Base-by-base conservation (phyloP, 495 filamentous ascomycete species). In the Penicillium cosmopolitanum region DNA sequence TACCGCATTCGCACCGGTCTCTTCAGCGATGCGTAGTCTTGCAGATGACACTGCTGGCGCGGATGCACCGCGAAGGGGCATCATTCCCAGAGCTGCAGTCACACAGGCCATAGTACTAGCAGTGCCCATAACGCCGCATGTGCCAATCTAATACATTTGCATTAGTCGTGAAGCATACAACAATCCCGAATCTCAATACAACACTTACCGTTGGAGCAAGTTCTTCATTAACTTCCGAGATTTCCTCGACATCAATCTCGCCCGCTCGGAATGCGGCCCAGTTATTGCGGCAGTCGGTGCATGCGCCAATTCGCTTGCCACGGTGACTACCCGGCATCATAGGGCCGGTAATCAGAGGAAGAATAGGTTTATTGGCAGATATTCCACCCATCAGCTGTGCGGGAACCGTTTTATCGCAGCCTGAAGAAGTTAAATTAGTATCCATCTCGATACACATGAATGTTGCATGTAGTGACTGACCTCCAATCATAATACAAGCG, bases 61-160 rank as follows among this genome's bases (percentile, higher is more conserved):
- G 15, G 86, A 79, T 23, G 87, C 87, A 11, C 82, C 78, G 53
- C 77, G 72, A 6, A 88, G 75, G 8, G 85, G 85, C 79, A 89
- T 88, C 66, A 89, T 74, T 19, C 87, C 87, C 2, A 89, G 75
- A 0, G 78, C 87, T 16, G 80, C 85, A 19, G 83, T 80, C 9
- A 89, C 69, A 56, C 87, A 89, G 3, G 86, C 85, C 85, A 89
- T 89, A 21, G 87, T 89, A 47, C 81, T 85, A 7, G 87, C 87
- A 10, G 87, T 89, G 12, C 86, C 87, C 85, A 88, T 88, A 3
- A 89, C 86, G 21, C 86, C 86, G 63, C 86, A 89, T 10, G 86
- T 89, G 21, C 86, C 86, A 5, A 80, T 79, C 84, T 87, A 57
- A 33, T 19, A 25, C 11, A 51, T 7, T 28, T 13, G 54, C 18